Evolutionary conservation across 176 grass and related monocot genomes (phyloP).

Genomic region (Poa pratensis): DNA sequence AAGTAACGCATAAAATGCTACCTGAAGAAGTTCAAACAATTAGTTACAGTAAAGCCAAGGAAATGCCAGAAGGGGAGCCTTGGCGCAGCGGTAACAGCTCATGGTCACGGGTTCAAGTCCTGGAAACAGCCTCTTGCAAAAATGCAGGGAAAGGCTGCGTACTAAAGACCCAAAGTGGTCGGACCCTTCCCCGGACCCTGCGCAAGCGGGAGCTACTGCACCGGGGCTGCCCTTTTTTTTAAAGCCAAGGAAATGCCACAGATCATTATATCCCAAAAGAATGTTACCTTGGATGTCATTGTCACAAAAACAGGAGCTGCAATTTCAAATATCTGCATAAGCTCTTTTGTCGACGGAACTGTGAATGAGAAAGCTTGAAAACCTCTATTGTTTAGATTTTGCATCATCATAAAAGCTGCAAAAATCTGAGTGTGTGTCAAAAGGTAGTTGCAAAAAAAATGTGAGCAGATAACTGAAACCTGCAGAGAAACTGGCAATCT

Average conservation of each 20-base stretch:
- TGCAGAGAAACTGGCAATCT: constrained; percentile 9
- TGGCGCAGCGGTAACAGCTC: too few species aligned
- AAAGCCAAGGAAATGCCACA: background rate
- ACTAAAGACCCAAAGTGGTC: too few species aligned
- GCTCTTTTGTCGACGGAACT: constrained; percentile 72
- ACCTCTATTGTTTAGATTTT: constrained; percentile 69
- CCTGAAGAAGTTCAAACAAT: constrained; percentile 58
- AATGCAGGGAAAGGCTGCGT: too few species aligned
- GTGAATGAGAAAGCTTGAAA: constrained; percentile 74
- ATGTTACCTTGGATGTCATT: constrained; percentile 91
- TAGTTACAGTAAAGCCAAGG: constrained; percentile 1
- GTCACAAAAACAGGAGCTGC: constrained; percentile 97
- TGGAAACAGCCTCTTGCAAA: too few species aligned
- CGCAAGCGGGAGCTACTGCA: too few species aligned
- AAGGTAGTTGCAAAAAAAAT: constrained; percentile 26
- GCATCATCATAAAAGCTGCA: constrained; percentile 96
- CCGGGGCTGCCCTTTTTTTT: too few species aligned
- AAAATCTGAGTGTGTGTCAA: constrained; percentile 64
- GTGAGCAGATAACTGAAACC: constrained; percentile 4
- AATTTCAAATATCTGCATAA: constrained; percentile 89
- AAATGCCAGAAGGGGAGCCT: too few species aligned
- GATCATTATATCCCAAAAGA: background rate
- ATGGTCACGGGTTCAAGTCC: too few species aligned
- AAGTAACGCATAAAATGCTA: constrained; percentile 93
- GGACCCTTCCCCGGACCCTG: too few species aligned